A percentile compares a stretch with the other conserved stretches of the same genome.
Conservation (phyloP, 2,329 filamentous ascomycete genomes). For the Alternaria incomplexa region DNA sequence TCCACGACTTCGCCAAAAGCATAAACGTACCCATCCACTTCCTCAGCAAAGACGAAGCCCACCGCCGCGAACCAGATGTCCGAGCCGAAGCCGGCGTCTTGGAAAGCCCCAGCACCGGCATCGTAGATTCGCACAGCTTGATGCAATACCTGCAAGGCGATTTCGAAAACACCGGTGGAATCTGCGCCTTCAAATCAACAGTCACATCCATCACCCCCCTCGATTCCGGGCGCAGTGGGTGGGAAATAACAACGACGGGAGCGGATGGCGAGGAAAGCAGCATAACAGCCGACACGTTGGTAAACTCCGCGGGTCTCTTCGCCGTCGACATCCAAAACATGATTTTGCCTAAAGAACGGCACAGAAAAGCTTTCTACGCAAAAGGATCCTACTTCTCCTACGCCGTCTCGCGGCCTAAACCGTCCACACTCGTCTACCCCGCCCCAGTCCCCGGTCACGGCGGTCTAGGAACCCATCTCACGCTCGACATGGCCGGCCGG, state of each 20-base stretch:
- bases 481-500: slow-evolving; percentile 82
- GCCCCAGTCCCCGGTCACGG: slow-evolving; percentile 81
- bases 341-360: slow-evolving; percentile 66
- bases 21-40: slow-evolving; percentile 75
- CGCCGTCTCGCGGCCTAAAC: slow-evolving; percentile 65
- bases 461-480: slow-evolving; percentile 91
- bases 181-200: slow-evolving; percentile 70
- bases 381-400: slow-evolving; percentile 98
- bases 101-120: slow-evolving; percentile 86
- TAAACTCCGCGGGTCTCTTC: slow-evolving; percentile 86
- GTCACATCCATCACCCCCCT: slow-evolving; percentile 68
- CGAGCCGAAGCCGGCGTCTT: slow-evolving; percentile 74
- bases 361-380: slow-evolving; percentile 74
- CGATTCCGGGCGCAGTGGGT: slow-evolving; percentile 65
- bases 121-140: slow-evolving; percentile 83
- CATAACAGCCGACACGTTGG: slow-evolving; percentile 75
- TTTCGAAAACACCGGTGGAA: slow-evolving; percentile 78
- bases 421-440: slow-evolving; percentile 83
- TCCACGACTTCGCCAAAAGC: slow-evolving; percentile 60
- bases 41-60: slow-evolving; percentile 67
- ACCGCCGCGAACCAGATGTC: slow-evolving; percentile 74
- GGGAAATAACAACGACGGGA: slow-evolving; percentile 65
- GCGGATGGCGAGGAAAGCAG: slow-evolving; percentile 50
- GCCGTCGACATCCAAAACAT: slow-evolving; percentile 82
- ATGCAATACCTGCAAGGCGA: slow-evolving; percentile 81